These are phyloP conservation scores for Adansonia gregorii DNA, from an alignment of 441 rosid species.

Conservation along the genomic window DNA sequence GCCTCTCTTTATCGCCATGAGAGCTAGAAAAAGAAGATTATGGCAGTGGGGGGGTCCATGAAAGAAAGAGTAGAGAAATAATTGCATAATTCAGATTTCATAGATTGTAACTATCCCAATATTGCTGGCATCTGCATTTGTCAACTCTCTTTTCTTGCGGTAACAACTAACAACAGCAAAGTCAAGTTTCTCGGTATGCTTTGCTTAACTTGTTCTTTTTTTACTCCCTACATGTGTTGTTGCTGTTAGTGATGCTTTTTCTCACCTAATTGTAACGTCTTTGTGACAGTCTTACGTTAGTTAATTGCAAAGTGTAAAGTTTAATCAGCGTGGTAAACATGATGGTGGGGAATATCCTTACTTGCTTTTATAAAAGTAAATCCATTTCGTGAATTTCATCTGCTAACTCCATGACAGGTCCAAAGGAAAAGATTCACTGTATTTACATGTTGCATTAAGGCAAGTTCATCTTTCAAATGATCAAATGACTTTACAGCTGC, in stretches of 20 bases:
- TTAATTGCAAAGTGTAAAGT: background rate
- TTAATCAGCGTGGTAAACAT: constrained; percentile 17
- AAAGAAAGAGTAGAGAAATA: constrained; percentile 26
- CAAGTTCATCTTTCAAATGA: constrained; percentile 5
- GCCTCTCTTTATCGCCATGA: constrained; percentile 27
- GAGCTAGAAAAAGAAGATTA: constrained; percentile 6
- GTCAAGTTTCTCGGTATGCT: constrained; percentile 21
- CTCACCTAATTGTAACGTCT: constrained; percentile 36
- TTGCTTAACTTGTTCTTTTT: constrained; percentile 30
- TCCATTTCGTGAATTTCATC: constrained; percentile 16
- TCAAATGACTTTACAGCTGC: background rate
- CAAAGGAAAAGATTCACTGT: background rate
- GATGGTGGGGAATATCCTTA: background rate
- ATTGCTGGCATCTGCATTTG: constrained; percentile 1
- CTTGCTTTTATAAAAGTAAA: constrained; percentile 23
- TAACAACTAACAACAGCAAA: background rate
- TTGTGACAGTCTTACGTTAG: background rate
- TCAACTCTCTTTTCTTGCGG: constrained; percentile 26
- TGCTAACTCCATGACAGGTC: background rate
- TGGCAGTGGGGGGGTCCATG: constrained; percentile 30
- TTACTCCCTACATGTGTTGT: background rate
- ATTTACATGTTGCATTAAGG: background rate
- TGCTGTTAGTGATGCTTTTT: constrained; percentile 24
- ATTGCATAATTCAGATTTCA: background rate
- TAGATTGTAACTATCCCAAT: constrained; percentile 24